Base-by-base conservation (phyloP, 345 rosid genomes). In the Euphorbia pulcherrima region DNA sequence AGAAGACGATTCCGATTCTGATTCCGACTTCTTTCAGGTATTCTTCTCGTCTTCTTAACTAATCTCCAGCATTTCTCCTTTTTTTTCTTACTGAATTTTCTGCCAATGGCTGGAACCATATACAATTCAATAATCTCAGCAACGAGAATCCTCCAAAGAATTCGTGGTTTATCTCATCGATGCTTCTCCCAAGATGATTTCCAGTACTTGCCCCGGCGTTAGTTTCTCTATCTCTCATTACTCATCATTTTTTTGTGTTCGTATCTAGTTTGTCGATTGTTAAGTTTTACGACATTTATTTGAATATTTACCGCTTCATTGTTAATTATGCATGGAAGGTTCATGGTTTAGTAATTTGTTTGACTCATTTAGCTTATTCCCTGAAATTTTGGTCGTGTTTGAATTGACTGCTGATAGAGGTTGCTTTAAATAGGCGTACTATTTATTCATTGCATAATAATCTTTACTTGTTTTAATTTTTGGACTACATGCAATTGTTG, bases 121-220 rank as follows among this genome's bases (percentile, higher is more conserved):
- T 50, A 23, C 18, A 0, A 13, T 21, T 13, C 33, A 17, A 6
- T 51, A 33, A 0, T 17, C 41, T 61, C 86, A 87, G 93, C 86
- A 75, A 64, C 83, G 78, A 60, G 89, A 81, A 29, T 70, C 90
- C 30, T 84, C 88, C 30, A 91, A 94, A 68, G 96, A 91, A 47
- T 82, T 86, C 56, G 81, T 77, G 39, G 96, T 91, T 56, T 87
- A 85, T 73, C 81, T 91, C 68, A 85, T 94, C 29, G 96, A 91
- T 60, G 96, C 96, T 79, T 89, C 97, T 64, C 95, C 95, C 62
- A 89, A 87, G 78, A 91, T 94, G 97, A 84, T 88, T 72, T 67
- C 27, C 62, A 56, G 89, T 24, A 81, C 82, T 59, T 83, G 73
- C 65, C 74, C 83, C 8, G 76, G 83, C 9, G 96, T 90, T 62